These are phyloP conservation scores for Symmetrospora coprosmae DNA, from an alignment of 768 basidiomycete species.

Conservation along the genomic window DNA sequence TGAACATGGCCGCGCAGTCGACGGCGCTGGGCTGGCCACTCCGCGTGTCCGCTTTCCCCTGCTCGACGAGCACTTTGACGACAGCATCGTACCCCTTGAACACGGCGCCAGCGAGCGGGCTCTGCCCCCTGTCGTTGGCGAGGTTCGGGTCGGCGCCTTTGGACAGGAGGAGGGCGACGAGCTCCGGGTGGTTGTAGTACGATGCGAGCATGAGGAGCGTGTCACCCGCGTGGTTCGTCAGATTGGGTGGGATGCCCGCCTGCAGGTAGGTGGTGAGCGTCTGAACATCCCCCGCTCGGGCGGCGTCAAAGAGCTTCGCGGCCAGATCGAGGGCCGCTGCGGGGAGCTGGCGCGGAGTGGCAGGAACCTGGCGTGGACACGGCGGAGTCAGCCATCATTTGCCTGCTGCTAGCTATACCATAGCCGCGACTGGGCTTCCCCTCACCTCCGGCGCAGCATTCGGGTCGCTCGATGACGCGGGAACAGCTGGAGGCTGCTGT, in stretches of 20 bases:
- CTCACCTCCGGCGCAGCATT: too few relatives aligned
- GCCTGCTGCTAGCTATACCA: too few relatives aligned
- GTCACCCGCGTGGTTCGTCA: conserved; percentile 61
- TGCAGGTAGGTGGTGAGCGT: conserved; percentile 51
- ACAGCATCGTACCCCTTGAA: conserved; percentile 59
- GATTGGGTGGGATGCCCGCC: conserved; percentile 56
- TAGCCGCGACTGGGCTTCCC: too few relatives aligned
- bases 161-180: conserved; percentile 45
- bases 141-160: conserved; percentile 54
- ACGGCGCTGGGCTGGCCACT: conserved; percentile 55
- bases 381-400: too few relatives aligned
- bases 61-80: conserved; percentile 45
- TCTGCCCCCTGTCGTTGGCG: conserved; percentile 57
- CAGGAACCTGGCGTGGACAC: too few relatives aligned
- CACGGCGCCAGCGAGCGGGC: conserved; percentile 59
- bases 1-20: conserved; percentile 56
- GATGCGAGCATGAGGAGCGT: conserved; percentile 64
- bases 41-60: conserved; percentile 49
- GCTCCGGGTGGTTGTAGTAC: conserved; percentile 51
- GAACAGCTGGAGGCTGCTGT: too few relatives aligned
- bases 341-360: too few relatives aligned
- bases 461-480: too few relatives aligned
- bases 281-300: conserved; percentile 47
- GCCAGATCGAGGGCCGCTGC: conserved; percentile 42
- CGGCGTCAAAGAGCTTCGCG: conserved; percentile 60